phyloP scores from a whole-genome alignment of 768 basidiomycete genomes.

The Boletus reticuloceps region DNA sequence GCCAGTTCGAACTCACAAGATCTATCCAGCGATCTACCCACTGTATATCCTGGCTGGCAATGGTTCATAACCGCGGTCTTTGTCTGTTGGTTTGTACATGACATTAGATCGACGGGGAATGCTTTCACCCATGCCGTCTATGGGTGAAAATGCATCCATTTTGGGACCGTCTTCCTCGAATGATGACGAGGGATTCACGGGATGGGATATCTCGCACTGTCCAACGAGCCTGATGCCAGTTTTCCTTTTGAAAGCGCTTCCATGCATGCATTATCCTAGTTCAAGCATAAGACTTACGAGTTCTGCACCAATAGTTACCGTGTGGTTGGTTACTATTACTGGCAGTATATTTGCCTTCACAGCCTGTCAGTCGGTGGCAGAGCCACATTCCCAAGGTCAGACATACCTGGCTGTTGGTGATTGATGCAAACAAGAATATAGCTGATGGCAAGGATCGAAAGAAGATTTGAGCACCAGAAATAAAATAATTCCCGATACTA shows the following conservation, averaged over 20 bases:
- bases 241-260: conserved; percentile 45
- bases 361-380: conserved; percentile 10
- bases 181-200: conserved; percentile 41
- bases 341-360: conserved; percentile 77
- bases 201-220: conserved; percentile 93
- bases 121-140: conserved; percentile 53
- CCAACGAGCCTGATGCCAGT: conserved; percentile 79
- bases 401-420: conserved; percentile 70
- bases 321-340: conserved; percentile 90
- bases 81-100: conserved; percentile 56
- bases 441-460: conserved; percentile 92
- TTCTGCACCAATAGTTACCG: conserved; percentile 92
- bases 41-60: conserved; percentile 62
- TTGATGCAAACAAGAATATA: conserved; percentile 90
- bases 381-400: conserved; percentile 8
- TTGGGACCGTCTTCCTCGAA: conserved; percentile 27
- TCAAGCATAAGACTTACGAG: conserved; percentile 53
- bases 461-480: conserved; percentile 86
- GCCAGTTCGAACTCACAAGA: conserved; percentile 3
- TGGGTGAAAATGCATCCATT: conserved; percentile 44
- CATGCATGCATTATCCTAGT: conserved; percentile 42
- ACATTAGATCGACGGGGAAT: conserved; percentile 55
- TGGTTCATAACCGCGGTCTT: conserved; percentile 49
- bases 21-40: conserved; percentile 37
- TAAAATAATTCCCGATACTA: conserved; percentile 88